A percentile compares a stretch with the other conserved stretches of the same genome.
Conservation (phyloP, 257 asterid species). For the Perilla frutescens region DNA sequence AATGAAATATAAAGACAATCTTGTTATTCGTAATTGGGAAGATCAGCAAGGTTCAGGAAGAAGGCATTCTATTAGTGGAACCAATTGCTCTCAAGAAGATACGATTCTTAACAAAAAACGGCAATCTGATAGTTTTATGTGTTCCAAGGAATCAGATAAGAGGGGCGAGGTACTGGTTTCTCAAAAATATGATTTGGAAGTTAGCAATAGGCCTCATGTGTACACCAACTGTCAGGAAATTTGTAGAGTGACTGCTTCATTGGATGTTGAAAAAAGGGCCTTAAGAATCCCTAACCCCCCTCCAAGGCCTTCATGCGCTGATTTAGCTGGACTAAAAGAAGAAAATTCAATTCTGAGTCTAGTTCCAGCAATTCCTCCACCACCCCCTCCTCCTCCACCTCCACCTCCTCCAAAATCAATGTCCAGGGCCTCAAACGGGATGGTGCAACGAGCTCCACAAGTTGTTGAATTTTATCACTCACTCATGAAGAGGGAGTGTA, state of each 20-base stretch:
- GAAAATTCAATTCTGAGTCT: slow-evolving; percentile 45
- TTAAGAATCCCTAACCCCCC: slow-evolving; percentile 87
- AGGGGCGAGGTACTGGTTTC: slow-evolving; percentile 52
- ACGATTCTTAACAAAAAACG: slow-evolving; percentile 62
- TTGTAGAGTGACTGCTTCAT: slow-evolving; percentile 54
- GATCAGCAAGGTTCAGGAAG: slow-evolving; percentile 52
- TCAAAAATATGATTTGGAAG: slow-evolving; percentile 51
- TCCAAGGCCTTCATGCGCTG: slow-evolving; percentile 75
- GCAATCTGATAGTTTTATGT: slow-evolving; percentile 76
- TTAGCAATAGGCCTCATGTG: slow-evolving; percentile 42
- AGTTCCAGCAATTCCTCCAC: slow-evolving; percentile 45
- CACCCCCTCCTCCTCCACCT: slow-evolving; percentile 90
- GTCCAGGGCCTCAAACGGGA: slow-evolving; percentile 51
- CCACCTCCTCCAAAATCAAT: slow-evolving; percentile 69
- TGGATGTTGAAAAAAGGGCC: slow-evolving; percentile 74
- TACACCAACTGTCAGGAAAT: slow-evolving; percentile 48
- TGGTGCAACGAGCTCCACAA: slow-evolving; percentile 86
- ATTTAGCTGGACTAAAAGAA: slow-evolving; percentile 44
- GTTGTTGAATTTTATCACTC: slow-evolving; percentile 93
- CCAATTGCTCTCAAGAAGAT: slow-evolving; percentile 61
- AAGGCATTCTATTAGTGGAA: slow-evolving; percentile 88
- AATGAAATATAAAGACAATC: slow-evolving; percentile 43
- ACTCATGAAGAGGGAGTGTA: slow-evolving; percentile 89
- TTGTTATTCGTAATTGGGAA: slow-evolving; percentile 48
- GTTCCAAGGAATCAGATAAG: slow-evolving; percentile 70